Conservation (phyloP, 2,329 filamentous ascomycete genomes). For the Aspergillus amoenus region DNA sequence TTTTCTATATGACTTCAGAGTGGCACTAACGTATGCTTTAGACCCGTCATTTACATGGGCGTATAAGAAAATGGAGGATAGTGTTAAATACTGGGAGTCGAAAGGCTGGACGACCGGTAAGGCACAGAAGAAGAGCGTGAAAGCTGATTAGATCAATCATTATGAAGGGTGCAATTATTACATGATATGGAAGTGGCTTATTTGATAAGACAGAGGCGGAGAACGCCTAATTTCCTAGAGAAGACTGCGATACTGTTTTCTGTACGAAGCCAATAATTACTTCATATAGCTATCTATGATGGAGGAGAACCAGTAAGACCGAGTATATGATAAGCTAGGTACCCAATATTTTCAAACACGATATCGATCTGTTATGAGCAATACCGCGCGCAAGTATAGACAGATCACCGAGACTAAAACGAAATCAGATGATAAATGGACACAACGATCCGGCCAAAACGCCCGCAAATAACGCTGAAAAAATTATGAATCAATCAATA, state of each 20-base stretch:
- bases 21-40: constrained; percentile 6
- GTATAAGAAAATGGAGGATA: constrained; percentile 51
- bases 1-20: not conserved
- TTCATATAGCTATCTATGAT: not conserved
- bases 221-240: not conserved
- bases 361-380: not conserved
- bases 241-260: not conserved
- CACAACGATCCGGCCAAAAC: not conserved
- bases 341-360: not conserved
- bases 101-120: constrained; percentile 34
- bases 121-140: constrained; percentile 37
- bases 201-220: not conserved
- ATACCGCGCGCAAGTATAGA: not conserved
- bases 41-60: constrained; percentile 45
- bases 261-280: not conserved
- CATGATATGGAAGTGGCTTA: not conserved
- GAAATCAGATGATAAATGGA: not conserved
- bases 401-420: not conserved
- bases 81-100: constrained; percentile 45
- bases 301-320: not conserved
- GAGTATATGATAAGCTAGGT: not conserved
- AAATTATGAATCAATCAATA: not conserved
- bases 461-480: not conserved
- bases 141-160: constrained; percentile 27
- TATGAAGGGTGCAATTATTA: not conserved